These are phyloP conservation scores for Cordyceps militaris DNA, from an alignment of 2,329 filamentous ascomycete genomes.

Conservation along the genomic window DNA sequence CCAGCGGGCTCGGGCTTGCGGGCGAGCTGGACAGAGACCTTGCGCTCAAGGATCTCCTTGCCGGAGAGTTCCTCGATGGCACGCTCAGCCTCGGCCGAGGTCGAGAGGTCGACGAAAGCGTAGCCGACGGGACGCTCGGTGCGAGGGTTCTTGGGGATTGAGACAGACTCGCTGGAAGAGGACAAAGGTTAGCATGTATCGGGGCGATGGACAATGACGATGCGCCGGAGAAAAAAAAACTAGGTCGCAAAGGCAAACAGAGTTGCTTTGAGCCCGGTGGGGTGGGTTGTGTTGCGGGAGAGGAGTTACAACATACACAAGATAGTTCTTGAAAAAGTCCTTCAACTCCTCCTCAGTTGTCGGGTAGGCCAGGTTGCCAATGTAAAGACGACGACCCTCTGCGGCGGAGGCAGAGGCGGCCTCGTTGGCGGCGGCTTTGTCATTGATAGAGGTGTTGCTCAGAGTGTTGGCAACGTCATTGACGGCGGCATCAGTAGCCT, in stretches of 20 bases:
- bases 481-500: slow-evolving; percentile 58
- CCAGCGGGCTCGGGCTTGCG: slow-evolving; percentile 88
- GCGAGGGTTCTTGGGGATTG: slow-evolving; percentile 98
- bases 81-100: slow-evolving; percentile 87
- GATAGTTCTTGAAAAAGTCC: slow-evolving; percentile 99
- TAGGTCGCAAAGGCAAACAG: not conserved
- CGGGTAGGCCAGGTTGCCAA: slow-evolving; percentile 99
- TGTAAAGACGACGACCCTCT: slow-evolving; percentile 98
- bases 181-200: slow-evolving; percentile 22
- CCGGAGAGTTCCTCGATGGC: slow-evolving; percentile 93
- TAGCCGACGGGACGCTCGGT: slow-evolving; percentile 98
- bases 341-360: slow-evolving; percentile 99
- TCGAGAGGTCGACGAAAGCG: slow-evolving; percentile 96
- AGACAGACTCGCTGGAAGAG: slow-evolving; percentile 78
- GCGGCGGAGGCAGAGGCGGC: slow-evolving; percentile 94
- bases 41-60: slow-evolving; percentile 96
- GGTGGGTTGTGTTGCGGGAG: not conserved
- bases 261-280: not conserved
- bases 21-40: slow-evolving; percentile 97
- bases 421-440: slow-evolving; percentile 65
- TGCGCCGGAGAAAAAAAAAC: not conserved
- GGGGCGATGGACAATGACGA: not conserved
- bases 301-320: slow-evolving; percentile 70
- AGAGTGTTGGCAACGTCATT: slow-evolving; percentile 69
- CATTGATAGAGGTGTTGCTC: slow-evolving; percentile 63